Base-by-base conservation (phyloP, 2,329 filamentous ascomycete species). In the Dothideomycetes sp. region DNA sequence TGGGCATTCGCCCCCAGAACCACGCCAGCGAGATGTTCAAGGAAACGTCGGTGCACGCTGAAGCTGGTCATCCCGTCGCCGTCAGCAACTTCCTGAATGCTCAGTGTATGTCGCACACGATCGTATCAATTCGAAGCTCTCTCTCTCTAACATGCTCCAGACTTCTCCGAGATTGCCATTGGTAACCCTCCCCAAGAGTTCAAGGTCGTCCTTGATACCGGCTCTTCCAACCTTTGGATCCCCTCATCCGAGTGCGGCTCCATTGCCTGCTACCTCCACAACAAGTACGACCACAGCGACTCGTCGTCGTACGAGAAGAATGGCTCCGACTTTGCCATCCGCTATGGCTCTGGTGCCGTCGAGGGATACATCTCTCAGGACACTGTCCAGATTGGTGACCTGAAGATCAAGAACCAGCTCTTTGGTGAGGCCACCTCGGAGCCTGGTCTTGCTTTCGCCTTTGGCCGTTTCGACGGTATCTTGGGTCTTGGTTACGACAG, bases 151-250 rank as follows among this genome's bases (percentile, higher is more conserved):
- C 28, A 20, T 19, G 33, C 9, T 19, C 6, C 51, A 93, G 88
- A 98, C 74, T 98, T 94, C 78, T 93, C 89, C 53, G 87, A 95
- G 65, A 95, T 98, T 63, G 76, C 78, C 53, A 78, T 98, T 62
- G 91, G 91, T 50, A 89, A 81, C 34, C 91, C 91, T 51, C 81
- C 91, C 23, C 91, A 98, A 71, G 74, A 69, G 53, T 98, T 98
- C 80, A 98, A 98, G 77, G 93, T 98, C 52, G 83, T 98, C 50
- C 82, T 98, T 50, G 91, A 98, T 65, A 98, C 91, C 19, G 91
- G 91, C 56, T 95, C 87, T 74, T 96, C 91, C 63, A 98, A 98
- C 73, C 77, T 98, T 49, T 98, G 93, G 93, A 88, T 98, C 46
- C 93, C 93, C 27, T 94, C 88, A 17, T 72, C 77, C 43, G 74